Conservation (phyloP, 2,329 filamentous ascomycete species). For the Didymella sp. region DNA sequence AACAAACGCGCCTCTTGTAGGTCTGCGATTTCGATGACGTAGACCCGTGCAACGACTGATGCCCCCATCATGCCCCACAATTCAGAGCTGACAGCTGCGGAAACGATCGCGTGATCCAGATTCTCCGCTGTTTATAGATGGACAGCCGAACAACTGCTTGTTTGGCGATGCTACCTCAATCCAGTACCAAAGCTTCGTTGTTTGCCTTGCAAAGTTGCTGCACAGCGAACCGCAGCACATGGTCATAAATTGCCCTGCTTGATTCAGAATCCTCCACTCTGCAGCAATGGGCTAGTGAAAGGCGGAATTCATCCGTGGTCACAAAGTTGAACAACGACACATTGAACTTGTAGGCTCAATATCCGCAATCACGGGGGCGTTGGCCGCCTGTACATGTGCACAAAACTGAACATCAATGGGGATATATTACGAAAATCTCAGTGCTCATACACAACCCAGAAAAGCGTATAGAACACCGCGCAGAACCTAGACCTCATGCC, state of each 20-base stretch:
- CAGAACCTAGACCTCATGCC: constrained; percentile 26
- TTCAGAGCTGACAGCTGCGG: constrained; percentile 3
- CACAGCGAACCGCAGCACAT: background rate
- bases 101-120: constrained; percentile 11
- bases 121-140: background rate
- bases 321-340: background rate
- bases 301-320: background rate
- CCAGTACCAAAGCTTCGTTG: background rate
- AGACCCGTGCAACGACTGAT: background rate
- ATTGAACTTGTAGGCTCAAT: background rate
- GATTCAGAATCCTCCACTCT: background rate
- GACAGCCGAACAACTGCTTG: background rate
- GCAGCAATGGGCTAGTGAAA: background rate
- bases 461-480: constrained; percentile 24
- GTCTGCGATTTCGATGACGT: constrained; percentile 5
- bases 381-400: background rate
- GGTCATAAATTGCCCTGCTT: no score
- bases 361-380: background rate
- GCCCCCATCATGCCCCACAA: constrained; percentile 3
- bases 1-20: constrained; percentile 10
- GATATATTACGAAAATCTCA: constrained; percentile 33
- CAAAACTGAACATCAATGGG: constrained; percentile 14
- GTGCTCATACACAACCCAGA: constrained; percentile 24
- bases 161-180: no score
- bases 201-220: background rate